Percentiles rank a stretch among this genome's conserved stretches.
Evolutionary conservation across 1,284 basidiomycete genomes (phyloP).

Genomic region (Heimioporus retisporus): DNA sequence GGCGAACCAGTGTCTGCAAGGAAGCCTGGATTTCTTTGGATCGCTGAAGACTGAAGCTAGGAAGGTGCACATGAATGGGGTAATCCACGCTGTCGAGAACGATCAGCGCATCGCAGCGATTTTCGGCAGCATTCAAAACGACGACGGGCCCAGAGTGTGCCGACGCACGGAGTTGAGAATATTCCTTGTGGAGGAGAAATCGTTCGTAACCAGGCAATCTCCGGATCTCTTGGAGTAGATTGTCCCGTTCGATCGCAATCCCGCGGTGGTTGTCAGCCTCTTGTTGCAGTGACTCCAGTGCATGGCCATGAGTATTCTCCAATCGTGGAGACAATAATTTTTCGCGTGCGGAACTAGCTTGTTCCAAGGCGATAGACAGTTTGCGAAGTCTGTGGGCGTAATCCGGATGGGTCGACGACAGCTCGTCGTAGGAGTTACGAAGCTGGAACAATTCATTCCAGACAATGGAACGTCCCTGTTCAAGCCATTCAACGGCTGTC

Average conservation of each 20-base stretch:
- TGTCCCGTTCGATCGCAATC: neutral
- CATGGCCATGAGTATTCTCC: neutral
- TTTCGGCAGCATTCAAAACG: neutral
- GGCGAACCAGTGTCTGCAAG: neutral
- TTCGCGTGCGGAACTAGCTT: neutral
- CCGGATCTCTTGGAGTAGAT: neutral
- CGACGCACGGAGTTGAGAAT: too few relatives aligned
- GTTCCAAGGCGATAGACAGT: neutral
- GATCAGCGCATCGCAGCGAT: neutral
- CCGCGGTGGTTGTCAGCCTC: neutral
- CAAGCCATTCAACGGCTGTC: neutral
- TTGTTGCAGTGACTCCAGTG: neutral
- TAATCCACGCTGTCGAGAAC: neutral
- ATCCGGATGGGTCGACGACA: neutral
- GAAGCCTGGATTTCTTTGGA: neutral
- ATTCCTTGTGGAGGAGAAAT: neutral
- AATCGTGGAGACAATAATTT: neutral
- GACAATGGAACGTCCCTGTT: neutral
- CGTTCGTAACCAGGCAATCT: neutral
- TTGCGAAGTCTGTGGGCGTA: neutral
- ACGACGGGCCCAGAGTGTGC: neutral
- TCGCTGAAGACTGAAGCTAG: neutral
- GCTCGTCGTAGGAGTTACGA: neutral
- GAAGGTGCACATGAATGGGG: neutral
- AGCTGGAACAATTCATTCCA: neutral